Conservation (phyloP, 225 moss, liverwort and hornwort species). For the Asterella californica region DNA sequence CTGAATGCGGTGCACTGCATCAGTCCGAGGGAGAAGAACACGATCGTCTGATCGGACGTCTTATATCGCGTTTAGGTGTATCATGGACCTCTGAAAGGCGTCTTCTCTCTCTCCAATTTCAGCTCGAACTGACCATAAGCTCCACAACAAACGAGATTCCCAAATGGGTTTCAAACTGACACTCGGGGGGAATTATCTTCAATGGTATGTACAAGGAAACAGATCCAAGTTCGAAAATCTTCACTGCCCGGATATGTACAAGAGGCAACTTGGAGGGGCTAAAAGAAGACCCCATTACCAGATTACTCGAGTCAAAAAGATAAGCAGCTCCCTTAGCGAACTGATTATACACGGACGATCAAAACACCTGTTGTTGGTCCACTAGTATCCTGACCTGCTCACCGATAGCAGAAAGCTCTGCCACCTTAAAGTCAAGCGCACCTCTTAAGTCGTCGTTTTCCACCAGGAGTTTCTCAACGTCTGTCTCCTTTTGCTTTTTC, state of each 20-base stretch:
- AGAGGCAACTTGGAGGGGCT: not conserved
- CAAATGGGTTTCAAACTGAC: not conserved
- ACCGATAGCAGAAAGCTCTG: constrained; percentile 37
- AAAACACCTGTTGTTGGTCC: constrained; percentile 16
- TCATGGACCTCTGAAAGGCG: too few species aligned
- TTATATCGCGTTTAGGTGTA: too few species aligned
- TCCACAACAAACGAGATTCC: too few species aligned
- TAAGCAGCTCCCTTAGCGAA: not conserved
- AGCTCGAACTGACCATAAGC: too few species aligned
- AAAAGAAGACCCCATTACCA: not conserved
- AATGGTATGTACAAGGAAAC: not conserved
- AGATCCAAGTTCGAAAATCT: not conserved
- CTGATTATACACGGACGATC: not conserved
- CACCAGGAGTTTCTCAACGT: constrained; percentile 32
- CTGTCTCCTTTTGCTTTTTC: constrained; percentile 35
- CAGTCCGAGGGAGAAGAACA: too few species aligned
- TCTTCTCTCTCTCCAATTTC: too few species aligned
- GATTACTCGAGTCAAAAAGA: too few species aligned
- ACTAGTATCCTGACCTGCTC: constrained; percentile 38
- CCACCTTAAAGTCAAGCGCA: constrained; percentile 38
- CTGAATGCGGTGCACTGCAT: too few species aligned
- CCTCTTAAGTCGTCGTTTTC: constrained; percentile 39
- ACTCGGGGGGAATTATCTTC: not conserved
- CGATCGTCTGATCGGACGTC: too few species aligned
- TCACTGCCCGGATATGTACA: not conserved